A percentile compares a stretch with the other conserved stretches of the same genome.
Evolutionary conservation across 1,284 basidiomycete genomes (phyloP).

Genomic region (Mycosarcoma maydis): DNA sequence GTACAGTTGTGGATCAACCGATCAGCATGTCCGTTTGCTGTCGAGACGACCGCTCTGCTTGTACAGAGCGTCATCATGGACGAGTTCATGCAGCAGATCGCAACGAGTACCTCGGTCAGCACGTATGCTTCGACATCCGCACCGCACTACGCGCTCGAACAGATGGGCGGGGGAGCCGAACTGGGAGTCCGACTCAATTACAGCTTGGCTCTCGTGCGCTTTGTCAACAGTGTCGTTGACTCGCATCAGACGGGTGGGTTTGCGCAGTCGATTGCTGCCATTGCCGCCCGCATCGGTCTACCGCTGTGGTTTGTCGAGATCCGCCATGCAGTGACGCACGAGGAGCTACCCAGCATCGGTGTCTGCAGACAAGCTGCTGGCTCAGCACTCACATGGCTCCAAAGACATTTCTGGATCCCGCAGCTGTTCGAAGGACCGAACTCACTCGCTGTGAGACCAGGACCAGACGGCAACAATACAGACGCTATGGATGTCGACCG

Average conservation of each 20-base stretch:
- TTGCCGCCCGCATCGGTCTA: constrained; percentile 84
- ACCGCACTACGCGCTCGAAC: constrained; percentile 30
- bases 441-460: constrained; percentile 2
- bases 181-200: constrained; percentile 49
- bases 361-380: constrained; percentile 79
- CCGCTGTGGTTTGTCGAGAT: constrained; percentile 92
- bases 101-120: background rate
- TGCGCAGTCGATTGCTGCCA: constrained; percentile 87
- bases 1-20: constrained; percentile 62
- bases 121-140: background rate
- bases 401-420: constrained; percentile 54
- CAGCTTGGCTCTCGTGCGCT: constrained; percentile 66
- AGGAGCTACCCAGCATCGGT: constrained; percentile 87
- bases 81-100: constrained; percentile 42
- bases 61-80: constrained; percentile 55
- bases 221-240: constrained; percentile 87
- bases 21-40: constrained; percentile 59
- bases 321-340: constrained; percentile 93
- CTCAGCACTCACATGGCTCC: constrained; percentile 58
- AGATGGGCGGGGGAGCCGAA: constrained; percentile 40
- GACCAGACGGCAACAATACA: background rate
- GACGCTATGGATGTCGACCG: constrained; percentile 14
- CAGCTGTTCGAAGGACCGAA: constrained; percentile 31
- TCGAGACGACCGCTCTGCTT: constrained; percentile 60
- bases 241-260: constrained; percentile 81